phyloP scores from a whole-genome alignment of 495 filamentous ascomycete genomes.

The Penicillium coffeae region DNA sequence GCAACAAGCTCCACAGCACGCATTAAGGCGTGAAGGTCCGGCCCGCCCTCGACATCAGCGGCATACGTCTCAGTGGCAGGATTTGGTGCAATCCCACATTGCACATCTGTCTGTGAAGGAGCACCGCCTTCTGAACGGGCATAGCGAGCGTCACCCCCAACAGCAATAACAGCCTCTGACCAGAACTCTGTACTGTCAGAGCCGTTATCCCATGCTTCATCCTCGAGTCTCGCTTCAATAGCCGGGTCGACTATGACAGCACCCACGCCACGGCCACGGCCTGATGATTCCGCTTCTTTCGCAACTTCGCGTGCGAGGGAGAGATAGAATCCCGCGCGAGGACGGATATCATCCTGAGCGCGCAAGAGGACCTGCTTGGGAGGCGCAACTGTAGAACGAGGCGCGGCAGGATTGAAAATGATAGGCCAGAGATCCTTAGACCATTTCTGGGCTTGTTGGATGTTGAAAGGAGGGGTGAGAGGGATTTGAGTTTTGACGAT shows the following conservation, averaged over 20 bases:
- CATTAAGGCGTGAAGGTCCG: conserved; percentile 78
- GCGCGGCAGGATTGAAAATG: conserved; percentile 76
- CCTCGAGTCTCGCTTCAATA: conserved; percentile 27
- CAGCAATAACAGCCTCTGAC: conserved; percentile 55
- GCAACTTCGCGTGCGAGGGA: conserved; percentile 64
- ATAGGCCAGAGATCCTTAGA: conserved; percentile 79
- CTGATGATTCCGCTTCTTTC: conserved; percentile 46
- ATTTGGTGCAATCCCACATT: conserved; percentile 24
- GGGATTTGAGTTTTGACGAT: conserved; percentile 62
- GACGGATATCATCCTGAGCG: conserved; percentile 53
- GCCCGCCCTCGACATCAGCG: conserved; percentile 54
- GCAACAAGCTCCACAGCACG: conserved; percentile 86
- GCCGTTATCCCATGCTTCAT: conserved; percentile 22
- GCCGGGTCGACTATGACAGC: conserved; percentile 74
- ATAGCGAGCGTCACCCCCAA: conserved; percentile 78
- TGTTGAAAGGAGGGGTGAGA: conserved; percentile 67
- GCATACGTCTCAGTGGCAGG: conserved; percentile 27
- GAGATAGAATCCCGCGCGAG: conserved; percentile 55
- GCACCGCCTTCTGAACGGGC: conserved; percentile 42
- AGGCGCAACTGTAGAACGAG: conserved; percentile 35
- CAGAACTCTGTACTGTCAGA: conserved; percentile 15
- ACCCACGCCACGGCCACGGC: conserved; percentile 66
- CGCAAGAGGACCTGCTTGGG: conserved; percentile 57
- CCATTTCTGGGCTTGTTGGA: conserved; percentile 73
- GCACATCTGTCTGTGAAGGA: conserved; percentile 20